Percentiles rank a stretch among this genome's conserved stretches.
These are phyloP conservation scores for Coniochaeta sp. DNA, from an alignment of 2,329 filamentous ascomycete genomes.

Conservation along the genomic window DNA sequence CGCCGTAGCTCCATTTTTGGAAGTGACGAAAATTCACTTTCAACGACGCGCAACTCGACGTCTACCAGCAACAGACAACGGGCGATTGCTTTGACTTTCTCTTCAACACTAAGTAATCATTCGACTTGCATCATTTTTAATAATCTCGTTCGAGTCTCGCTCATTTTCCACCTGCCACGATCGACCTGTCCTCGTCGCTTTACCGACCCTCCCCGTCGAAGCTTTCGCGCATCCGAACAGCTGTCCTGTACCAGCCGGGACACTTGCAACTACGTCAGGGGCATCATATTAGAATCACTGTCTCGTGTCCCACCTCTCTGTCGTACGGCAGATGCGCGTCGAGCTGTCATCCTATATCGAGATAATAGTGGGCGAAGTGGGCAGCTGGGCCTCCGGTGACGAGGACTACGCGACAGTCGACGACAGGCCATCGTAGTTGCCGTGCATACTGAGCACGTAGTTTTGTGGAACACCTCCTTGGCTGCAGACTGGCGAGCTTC, in stretches of 20 bases:
- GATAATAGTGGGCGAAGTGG: background rate
- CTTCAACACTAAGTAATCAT: background rate
- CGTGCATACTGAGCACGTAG: background rate
- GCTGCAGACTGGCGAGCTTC: conserved; percentile 6
- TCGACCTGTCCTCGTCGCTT: background rate
- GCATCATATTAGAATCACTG: background rate
- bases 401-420: background rate
- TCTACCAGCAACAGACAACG: background rate
- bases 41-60: background rate
- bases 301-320: background rate
- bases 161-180: background rate
- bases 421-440: background rate
- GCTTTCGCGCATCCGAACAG: background rate
- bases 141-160: background rate
- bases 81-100: background rate
- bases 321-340: background rate
- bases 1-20: conserved; percentile 6
- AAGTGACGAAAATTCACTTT: conserved; percentile 5
- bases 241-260: background rate
- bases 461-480: conserved; percentile 5
- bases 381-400: background rate
- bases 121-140: background rate
- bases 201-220: background rate
- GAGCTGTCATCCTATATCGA: background rate
- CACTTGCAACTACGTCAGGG: background rate